phyloP scores from a whole-genome alignment of 192 early-diverging fungal genomes.

The Thamnidium elegans region DNA sequence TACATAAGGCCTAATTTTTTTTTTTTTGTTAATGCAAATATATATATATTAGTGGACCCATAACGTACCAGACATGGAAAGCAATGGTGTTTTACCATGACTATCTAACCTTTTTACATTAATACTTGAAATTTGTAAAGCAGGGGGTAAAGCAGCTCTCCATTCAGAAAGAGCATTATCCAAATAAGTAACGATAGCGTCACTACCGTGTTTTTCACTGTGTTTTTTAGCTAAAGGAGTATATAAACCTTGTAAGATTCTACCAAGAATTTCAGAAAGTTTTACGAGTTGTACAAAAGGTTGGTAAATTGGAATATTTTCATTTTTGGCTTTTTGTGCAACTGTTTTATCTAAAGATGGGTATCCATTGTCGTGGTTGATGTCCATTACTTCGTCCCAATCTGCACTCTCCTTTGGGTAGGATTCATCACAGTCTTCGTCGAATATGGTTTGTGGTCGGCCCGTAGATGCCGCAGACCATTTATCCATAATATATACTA shows the following conservation, averaged over 20 bases:
- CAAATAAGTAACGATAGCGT: slow-evolving; percentile 32
- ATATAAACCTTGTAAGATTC: slow-evolving; percentile 34
- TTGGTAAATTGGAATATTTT: slow-evolving; percentile 34
- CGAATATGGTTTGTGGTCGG: slow-evolving; percentile 48
- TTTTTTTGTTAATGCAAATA: not conserved
- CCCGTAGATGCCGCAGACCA: slow-evolving; percentile 65
- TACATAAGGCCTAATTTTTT: slow-evolving; percentile 34
- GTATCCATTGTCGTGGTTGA: slow-evolving; percentile 13
- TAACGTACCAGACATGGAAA: slow-evolving; percentile 32
- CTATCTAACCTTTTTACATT: slow-evolving; percentile 20
- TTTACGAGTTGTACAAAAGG: slow-evolving; percentile 42
- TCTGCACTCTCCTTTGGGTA: slow-evolving; percentile 32
- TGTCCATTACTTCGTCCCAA: slow-evolving; percentile 41
- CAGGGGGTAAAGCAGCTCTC: slow-evolving; percentile 27
- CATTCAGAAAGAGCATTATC: slow-evolving; percentile 36
- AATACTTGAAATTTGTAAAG: slow-evolving; percentile 24
- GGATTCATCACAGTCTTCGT: slow-evolving; percentile 38
- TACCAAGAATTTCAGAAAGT: slow-evolving; percentile 39
- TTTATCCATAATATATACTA: slow-evolving; percentile 66
- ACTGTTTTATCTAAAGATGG: slow-evolving; percentile 28
- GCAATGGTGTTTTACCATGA: slow-evolving; percentile 22
- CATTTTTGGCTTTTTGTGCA: slow-evolving; percentile 24
- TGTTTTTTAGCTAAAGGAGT: slow-evolving; percentile 32
- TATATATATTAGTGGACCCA: not conserved
- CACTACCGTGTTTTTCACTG: slow-evolving; percentile 36